Conservation (phyloP, 352 stramenopile species). For the Pythium rishiriense region DNA sequence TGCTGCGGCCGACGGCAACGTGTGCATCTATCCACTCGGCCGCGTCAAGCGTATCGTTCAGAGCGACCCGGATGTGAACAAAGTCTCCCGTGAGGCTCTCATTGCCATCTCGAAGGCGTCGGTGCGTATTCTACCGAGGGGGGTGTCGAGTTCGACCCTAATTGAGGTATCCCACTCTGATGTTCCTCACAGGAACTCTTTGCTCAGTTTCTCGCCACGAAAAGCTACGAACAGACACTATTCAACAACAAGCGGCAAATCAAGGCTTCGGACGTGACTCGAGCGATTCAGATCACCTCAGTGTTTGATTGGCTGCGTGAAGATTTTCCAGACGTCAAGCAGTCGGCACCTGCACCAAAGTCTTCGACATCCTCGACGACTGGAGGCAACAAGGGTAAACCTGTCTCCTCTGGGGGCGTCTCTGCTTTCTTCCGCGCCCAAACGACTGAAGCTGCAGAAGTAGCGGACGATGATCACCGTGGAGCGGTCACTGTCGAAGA, state of each 20-base stretch:
- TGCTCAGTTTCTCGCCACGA: conserved; percentile 86
- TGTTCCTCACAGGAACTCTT: conserved; percentile 78
- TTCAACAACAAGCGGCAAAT: conserved; percentile 86
- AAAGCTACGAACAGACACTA: conserved; percentile 85
- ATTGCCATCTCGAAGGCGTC: conserved; percentile 92
- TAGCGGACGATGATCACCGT: not conserved
- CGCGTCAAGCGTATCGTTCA: conserved; percentile 94
- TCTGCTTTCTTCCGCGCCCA: conserved; percentile 54
- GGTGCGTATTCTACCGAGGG: conserved; percentile 45
- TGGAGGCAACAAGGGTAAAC: conserved; percentile 19
- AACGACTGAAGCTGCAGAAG: not conserved
- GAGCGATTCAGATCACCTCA: conserved; percentile 71
- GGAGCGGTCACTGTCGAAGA: conserved; percentile 1
- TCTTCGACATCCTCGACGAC: not conserved
- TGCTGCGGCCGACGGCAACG: conserved; percentile 26
- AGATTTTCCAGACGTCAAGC: conserved; percentile 75
- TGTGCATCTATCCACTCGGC: conserved; percentile 65
- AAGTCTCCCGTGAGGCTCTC: conserved; percentile 91
- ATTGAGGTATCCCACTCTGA: too few species aligned
- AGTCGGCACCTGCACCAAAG: not conserved
- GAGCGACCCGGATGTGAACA: conserved; percentile 90
- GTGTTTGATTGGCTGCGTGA: conserved; percentile 85
- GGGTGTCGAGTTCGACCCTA: too few species aligned
- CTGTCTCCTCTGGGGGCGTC: conserved; percentile 27
- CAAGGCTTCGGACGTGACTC: conserved; percentile 72